These are phyloP conservation scores for Boletellus emodensis DNA, from an alignment of 768 basidiomycete species.

Conservation along the genomic window DNA sequence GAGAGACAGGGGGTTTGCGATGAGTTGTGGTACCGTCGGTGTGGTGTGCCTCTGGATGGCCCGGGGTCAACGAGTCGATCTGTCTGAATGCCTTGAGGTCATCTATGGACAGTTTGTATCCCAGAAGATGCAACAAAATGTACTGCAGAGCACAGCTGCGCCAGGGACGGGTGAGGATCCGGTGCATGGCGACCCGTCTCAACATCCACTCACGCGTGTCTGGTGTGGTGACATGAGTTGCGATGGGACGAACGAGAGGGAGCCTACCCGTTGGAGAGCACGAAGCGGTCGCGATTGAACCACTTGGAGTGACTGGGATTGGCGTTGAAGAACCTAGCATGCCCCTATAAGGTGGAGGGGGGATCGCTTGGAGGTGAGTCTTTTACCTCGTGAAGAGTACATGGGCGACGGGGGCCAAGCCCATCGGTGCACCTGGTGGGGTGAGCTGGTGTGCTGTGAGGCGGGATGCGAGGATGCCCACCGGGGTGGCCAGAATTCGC, in stretches of 20 bases:
- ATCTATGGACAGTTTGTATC: constrained; percentile 88
- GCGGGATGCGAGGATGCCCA: constrained; percentile 25
- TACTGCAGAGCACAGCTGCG: constrained; percentile 90
- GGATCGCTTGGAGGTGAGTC: neutral
- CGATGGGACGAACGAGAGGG: neutral
- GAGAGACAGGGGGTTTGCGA: constrained; percentile 1
- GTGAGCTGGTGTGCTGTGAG: neutral
- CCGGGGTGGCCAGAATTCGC: constrained; percentile 95
- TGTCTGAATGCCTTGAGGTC: constrained; percentile 95
- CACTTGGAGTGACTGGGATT: constrained; percentile 89
- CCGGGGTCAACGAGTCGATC: constrained; percentile 84
- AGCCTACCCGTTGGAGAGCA: constrained; percentile 88
- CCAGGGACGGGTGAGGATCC: constrained; percentile 4
- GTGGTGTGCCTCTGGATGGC: constrained; percentile 80
- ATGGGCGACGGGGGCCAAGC: constrained; percentile 82
- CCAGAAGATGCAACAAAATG: constrained; percentile 84
- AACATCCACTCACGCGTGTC: constrained; percentile 62
- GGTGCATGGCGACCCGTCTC: neutral
- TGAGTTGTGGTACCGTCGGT: constrained; percentile 47
- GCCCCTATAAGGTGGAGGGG: neutral
- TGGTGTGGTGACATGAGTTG: constrained; percentile 26
- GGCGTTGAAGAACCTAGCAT: constrained; percentile 71
- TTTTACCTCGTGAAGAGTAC: constrained; percentile 70
- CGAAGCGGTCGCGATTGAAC: constrained; percentile 96
- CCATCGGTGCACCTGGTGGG: constrained; percentile 81